These are phyloP conservation scores for Apocynum venetum DNA, from an alignment of 257 asterid species.

Conservation along the genomic window DNA sequence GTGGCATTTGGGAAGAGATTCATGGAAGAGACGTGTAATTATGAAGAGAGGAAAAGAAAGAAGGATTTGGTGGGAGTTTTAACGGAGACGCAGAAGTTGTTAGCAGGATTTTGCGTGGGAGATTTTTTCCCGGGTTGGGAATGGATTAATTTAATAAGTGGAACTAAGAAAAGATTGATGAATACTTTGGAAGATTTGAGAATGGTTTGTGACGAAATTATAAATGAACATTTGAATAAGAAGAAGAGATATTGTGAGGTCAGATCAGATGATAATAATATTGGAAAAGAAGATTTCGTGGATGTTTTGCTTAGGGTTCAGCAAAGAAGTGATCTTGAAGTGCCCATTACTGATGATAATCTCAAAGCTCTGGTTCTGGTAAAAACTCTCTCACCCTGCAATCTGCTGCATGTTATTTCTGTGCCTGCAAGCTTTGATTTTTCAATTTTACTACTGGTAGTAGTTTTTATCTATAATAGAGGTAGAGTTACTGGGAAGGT, in stretches of 20 bases:
- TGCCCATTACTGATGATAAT: constrained; percentile 35
- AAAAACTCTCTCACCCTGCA: not conserved
- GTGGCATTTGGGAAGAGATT: constrained; percentile 42
- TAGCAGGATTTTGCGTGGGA: constrained; percentile 33
- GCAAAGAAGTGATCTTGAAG: constrained; percentile 31
- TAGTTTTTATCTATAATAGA: too few species aligned
- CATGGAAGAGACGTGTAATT: not conserved
- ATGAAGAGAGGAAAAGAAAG: constrained; percentile 1
- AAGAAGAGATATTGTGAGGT: not conserved
- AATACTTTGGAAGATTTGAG: constrained; percentile 32
- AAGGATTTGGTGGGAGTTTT: constrained; percentile 28
- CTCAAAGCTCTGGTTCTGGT: constrained; percentile 45
- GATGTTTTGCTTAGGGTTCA: constrained; percentile 36
- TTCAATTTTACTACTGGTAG: too few species aligned
- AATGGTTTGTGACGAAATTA: constrained; percentile 33
- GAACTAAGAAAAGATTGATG: constrained; percentile 34
- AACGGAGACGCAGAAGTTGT: constrained; percentile 34
- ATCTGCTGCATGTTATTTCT: too few species aligned
- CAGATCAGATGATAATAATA: not conserved
- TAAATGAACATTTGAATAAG: constrained; percentile 21
- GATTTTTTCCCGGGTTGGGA: constrained; percentile 37
- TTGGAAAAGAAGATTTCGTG: constrained; percentile 29
- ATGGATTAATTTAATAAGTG: constrained; percentile 35
- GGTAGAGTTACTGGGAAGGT: too few species aligned
- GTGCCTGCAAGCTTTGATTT: too few species aligned